Evolutionary conservation across 768 basidiomycete species (phyloP).

Genomic region (Calocybe cyanea): DNA sequence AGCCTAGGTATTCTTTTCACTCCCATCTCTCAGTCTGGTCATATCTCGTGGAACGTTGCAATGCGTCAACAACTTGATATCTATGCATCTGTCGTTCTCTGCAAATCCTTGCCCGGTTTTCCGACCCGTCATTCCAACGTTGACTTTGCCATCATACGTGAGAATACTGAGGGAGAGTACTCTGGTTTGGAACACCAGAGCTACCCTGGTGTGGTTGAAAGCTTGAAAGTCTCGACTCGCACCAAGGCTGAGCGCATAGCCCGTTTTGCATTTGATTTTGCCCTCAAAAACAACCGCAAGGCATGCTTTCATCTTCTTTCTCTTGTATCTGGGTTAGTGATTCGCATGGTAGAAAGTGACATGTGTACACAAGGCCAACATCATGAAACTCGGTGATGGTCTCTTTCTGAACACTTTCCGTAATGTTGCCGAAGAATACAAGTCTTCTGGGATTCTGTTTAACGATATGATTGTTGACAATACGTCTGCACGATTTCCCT

Average conservation of each 20-base stretch:
- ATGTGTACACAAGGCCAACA: conserved; percentile 99
- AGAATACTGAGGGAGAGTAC: conserved; percentile 99
- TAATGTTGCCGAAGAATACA: conserved; percentile 94
- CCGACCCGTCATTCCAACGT: conserved; percentile 95
- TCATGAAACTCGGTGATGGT: conserved; percentile 99
- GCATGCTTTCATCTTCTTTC: conserved; percentile 32
- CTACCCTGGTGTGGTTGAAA: conserved; percentile 98
- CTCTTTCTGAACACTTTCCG: conserved; percentile 99
- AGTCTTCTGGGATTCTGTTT: conserved; percentile 81
- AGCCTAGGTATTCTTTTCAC: conserved; percentile 92
- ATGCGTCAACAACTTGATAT: conserved; percentile 99
- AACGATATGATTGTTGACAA: conserved; percentile 99
- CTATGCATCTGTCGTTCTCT: conserved; percentile 96
- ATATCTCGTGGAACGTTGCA: conserved; percentile 99
- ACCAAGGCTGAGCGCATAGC: conserved; percentile 95
- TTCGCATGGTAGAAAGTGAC: conserved; percentile 80
- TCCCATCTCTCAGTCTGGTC: conserved; percentile 91
- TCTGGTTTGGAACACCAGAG: conserved; percentile 98
- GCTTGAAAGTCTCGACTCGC: conserved; percentile 93
- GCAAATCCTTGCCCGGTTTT: conserved; percentile 96
- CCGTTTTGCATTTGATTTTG: conserved; percentile 98
- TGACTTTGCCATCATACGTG: conserved; percentile 98
- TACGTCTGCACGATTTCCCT: conserved; percentile 52
- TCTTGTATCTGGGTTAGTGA: conserved; percentile 5
- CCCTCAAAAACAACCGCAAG: conserved; percentile 97